Conservation (phyloP, 208 protist genomes). For the Crithidia bombi region DNA sequence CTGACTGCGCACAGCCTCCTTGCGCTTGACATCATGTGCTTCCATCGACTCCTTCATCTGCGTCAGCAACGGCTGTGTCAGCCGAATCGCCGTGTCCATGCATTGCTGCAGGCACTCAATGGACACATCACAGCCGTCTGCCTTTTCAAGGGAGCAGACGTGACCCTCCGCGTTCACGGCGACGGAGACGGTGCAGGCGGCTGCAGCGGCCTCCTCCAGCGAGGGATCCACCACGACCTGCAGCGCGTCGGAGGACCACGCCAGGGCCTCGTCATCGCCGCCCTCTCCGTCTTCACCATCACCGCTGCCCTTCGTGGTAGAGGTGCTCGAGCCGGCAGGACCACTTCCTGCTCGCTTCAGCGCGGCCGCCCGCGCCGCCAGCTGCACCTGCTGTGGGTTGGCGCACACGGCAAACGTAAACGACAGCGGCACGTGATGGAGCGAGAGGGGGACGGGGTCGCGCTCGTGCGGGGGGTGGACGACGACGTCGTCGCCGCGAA, state of each 20-base stretch:
- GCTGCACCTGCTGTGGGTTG: conserved; percentile 38
- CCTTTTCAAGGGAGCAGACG: conserved; percentile 83
- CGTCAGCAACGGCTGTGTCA: conserved; percentile 53
- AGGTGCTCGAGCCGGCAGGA: conserved; percentile 4
- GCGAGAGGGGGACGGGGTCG: conserved; percentile 93
- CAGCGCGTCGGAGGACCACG: conserved; percentile 40
- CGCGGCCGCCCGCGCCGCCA: conserved; percentile 38
- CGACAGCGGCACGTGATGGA: conserved; percentile 95
- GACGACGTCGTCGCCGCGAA: conserved; percentile 82
- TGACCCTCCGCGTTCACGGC: conserved; percentile 86
- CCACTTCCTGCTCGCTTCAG: conserved; percentile 21
- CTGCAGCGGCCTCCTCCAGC: conserved; percentile 62
- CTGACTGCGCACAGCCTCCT: conserved; percentile 58
- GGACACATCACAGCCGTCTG: conserved; percentile 68
- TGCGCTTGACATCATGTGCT: conserved; percentile 64
- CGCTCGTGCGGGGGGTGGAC: conserved; percentile 91
- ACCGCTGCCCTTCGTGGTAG: neutral
- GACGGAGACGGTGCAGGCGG: conserved; percentile 65
- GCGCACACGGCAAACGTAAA: conserved; percentile 80
- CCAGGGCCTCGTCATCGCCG: neutral
- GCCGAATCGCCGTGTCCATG: conserved; percentile 48
- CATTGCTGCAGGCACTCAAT: conserved; percentile 52
- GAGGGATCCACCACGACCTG: conserved; percentile 79
- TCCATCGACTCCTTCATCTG: conserved; percentile 70
- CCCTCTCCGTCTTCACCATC: neutral